A percentile compares a stretch with the other conserved stretches of the same genome.
These are phyloP conservation scores for Parasitella parasitica DNA, from an alignment of 371 early-diverging fungal species.

Conservation along the genomic window DNA sequence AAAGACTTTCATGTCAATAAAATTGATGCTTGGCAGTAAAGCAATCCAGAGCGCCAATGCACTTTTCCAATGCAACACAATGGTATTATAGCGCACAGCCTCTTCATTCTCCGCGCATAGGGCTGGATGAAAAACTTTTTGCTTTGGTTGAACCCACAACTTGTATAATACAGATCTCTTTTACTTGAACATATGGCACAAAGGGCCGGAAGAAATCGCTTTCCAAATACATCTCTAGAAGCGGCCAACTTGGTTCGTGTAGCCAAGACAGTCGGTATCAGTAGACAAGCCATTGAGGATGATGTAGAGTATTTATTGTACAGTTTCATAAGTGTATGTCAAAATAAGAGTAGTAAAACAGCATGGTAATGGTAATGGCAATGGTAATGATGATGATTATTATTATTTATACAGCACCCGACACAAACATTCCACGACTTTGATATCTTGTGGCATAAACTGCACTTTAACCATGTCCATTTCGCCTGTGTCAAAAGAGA, in stretches of 20 bases:
- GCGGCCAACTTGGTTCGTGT: slow-evolving; percentile 13
- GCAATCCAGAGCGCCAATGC: no score
- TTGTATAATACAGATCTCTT: neutral
- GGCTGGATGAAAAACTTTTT: neutral
- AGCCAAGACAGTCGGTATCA: slow-evolving; percentile 8
- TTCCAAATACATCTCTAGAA: slow-evolving; percentile 5
- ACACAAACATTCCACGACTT: slow-evolving; percentile 14
- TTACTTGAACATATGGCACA: neutral
- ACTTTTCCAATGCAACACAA: no score
- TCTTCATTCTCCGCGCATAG: neutral
- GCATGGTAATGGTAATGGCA: neutral
- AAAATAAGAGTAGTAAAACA: neutral
- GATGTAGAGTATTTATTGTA: slow-evolving; percentile 19
- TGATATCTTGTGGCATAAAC: slow-evolving; percentile 17
- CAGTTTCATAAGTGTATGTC: slow-evolving; percentile 19
- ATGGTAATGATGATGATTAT: neutral
- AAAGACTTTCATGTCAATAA: no score
- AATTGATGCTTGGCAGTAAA: no score
- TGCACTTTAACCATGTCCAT: slow-evolving; percentile 22
- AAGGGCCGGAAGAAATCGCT: neutral
- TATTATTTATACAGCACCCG: slow-evolving; percentile 5
- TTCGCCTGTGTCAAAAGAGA: slow-evolving; percentile 20
- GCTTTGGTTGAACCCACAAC: slow-evolving; percentile 2
- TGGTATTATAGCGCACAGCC: no score
- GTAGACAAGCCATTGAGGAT: slow-evolving; percentile 14